Evolutionary conservation across 805 yeast genomes (phyloP).

Genomic region (Phaffomyces antillensis): DNA sequence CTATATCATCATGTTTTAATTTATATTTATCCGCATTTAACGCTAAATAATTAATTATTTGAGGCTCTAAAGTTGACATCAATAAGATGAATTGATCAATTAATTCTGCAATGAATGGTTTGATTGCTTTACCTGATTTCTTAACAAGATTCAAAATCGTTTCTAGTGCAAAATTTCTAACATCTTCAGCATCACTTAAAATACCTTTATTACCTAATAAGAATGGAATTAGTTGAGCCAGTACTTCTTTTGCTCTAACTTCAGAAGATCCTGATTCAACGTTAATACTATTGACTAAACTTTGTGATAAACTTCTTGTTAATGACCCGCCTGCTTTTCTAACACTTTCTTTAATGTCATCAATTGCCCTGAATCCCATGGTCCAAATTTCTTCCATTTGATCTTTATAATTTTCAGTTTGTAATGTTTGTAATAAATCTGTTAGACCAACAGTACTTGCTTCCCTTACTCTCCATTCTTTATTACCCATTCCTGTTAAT

Average conservation of each 20-base stretch:
- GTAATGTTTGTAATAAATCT: conserved; percentile 60
- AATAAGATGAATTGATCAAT: conserved; percentile 61
- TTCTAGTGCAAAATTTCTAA: conserved; percentile 64
- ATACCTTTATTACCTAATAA: conserved; percentile 74
- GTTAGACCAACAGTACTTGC: conserved; percentile 71
- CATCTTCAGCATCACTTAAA: conserved; percentile 80
- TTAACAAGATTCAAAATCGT: conserved; percentile 68
- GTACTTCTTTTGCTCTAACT: conserved; percentile 36
- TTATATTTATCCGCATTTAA: conserved; percentile 87
- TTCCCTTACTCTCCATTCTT: conserved; percentile 92
- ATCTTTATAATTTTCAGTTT: conserved; percentile 41
- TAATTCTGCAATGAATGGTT: conserved; percentile 61
- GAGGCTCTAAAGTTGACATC: conserved; percentile 89
- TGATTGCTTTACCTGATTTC: conserved; percentile 51
- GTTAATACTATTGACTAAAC: conserved; percentile 52
- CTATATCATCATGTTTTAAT: conserved; percentile 61
- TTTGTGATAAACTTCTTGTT: conserved; percentile 58
- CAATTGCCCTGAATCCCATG: conserved; percentile 83
- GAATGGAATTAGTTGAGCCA: conserved; percentile 65
- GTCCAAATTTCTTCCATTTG: conserved; percentile 69
- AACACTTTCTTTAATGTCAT: conserved; percentile 92
- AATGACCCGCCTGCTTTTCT: conserved; percentile 70
- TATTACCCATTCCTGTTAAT: conserved; percentile 59
- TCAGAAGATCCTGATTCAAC: conserved; percentile 33
- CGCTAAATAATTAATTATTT: conserved; percentile 75